Evolutionary conservation across 768 basidiomycete species (phyloP).

Genomic region (Trametes cinnabarina): DNA sequence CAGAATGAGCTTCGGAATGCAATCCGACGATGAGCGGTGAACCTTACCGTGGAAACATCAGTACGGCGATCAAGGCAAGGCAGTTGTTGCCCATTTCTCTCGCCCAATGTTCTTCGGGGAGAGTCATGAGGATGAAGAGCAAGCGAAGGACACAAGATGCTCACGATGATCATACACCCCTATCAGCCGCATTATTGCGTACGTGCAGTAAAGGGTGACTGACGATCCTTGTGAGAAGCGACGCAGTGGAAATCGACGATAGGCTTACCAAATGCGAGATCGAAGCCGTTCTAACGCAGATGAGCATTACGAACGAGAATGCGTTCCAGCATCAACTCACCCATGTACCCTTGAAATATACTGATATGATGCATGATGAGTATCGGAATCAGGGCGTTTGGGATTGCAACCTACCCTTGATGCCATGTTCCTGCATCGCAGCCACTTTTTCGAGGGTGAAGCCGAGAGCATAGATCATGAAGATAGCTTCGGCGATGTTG

Average conservation of each 20-base stretch:
- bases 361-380: constrained; percentile 36
- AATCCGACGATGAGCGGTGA: not conserved
- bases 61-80: constrained; percentile 83
- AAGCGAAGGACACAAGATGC: constrained; percentile 19
- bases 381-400: not conserved
- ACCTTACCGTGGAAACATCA: constrained; percentile 81
- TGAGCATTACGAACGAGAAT: not conserved
- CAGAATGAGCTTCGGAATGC: not conserved
- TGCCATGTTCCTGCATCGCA: constrained; percentile 93
- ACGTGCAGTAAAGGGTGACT: constrained; percentile 80
- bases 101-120: constrained; percentile 57
- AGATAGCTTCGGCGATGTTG: constrained; percentile 65
- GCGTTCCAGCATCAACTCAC: constrained; percentile 39
- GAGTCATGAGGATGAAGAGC: not conserved
- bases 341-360: constrained; percentile 86
- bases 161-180: constrained; percentile 69
- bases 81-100: constrained; percentile 72
- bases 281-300: constrained; percentile 77
- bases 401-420: constrained; percentile 54
- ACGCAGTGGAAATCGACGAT: not conserved
- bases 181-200: constrained; percentile 73
- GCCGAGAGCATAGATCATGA: constrained; percentile 78
- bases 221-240: not conserved
- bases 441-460: constrained; percentile 92
- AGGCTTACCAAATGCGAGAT: constrained; percentile 76